These are phyloP conservation scores for Astrephomene gubernaculifera DNA, from an alignment of 139 green algal species.

Conservation along the genomic window DNA sequence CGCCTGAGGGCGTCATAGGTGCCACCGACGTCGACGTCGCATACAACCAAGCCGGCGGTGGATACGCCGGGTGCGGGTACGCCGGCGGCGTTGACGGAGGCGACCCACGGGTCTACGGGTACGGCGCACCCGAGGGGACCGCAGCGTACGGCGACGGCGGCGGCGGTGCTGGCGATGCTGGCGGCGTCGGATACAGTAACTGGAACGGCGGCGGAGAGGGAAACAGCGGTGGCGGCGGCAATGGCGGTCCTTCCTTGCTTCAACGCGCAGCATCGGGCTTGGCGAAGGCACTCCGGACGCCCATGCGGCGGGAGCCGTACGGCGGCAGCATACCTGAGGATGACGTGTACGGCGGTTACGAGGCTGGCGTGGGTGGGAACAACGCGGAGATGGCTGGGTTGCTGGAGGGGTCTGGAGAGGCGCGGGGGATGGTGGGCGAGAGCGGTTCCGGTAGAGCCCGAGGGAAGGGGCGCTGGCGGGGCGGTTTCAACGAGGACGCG, in stretches of 20 bases:
- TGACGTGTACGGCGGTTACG: background rate
- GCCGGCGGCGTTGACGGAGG: background rate
- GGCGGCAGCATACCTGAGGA: slow-evolving; percentile 14
- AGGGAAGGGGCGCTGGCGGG: background rate
- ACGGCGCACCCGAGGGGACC: background rate
- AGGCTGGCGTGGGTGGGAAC: background rate
- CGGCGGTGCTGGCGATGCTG: background rate
- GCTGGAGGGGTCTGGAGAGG: slow-evolving; percentile 39
- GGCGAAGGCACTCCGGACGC: background rate
- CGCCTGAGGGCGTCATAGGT: background rate
- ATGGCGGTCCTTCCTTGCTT: background rate
- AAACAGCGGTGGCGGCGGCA: slow-evolving; percentile 1
- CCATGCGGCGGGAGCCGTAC: background rate
- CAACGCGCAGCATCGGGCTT: slow-evolving; percentile 4
- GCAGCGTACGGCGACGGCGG: background rate
- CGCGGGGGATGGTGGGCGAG: background rate
- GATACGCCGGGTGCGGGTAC: too few species aligned
- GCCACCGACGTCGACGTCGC: background rate
- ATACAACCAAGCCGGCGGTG: too few species aligned
- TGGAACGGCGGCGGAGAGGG: too few species aligned
- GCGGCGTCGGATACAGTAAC: too few species aligned
- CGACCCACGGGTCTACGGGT: background rate
- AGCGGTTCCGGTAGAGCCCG: background rate
- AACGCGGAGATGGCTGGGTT: background rate
- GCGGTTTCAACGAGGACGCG: background rate